A percentile compares a stretch with the other conserved stretches of the same genome.
phyloP scores from a whole-genome alignment of 2,329 filamentous ascomycete genomes.

The Didymella segeticola region DNA sequence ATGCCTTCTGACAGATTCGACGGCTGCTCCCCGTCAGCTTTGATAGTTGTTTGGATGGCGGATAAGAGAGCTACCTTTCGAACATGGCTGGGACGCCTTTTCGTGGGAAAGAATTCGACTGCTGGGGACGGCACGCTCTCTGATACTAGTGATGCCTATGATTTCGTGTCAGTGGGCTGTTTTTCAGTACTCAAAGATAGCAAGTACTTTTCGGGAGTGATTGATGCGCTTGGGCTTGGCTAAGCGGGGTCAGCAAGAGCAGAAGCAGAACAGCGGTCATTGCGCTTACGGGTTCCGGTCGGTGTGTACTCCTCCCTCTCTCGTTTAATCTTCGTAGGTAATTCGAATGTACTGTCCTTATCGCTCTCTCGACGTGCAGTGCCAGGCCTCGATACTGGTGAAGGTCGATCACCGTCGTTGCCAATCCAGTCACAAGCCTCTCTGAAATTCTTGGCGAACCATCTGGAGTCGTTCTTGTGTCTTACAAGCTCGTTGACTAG shows the following conservation, averaged over 20 bases:
- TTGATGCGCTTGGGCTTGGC: constrained; percentile 14
- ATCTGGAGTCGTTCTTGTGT: constrained; percentile 33
- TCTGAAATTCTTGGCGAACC: constrained; percentile 39
- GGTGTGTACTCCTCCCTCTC: constrained; percentile 34
- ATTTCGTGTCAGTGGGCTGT: neutral
- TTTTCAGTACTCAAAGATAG: neutral
- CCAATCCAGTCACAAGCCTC: constrained; percentile 38
- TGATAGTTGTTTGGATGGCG: neutral
- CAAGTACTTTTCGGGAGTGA: constrained; percentile 15
- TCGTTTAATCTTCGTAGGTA: constrained; percentile 31
- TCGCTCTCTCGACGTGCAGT: constrained; percentile 22
- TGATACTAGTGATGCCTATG: constrained; percentile 11
- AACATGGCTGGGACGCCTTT: constrained; percentile 12
- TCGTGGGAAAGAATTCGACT: constrained; percentile 6
- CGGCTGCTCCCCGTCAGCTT: constrained; percentile 1
- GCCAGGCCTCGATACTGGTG: constrained; percentile 28
- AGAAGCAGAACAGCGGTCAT: neutral
- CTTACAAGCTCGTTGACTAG: constrained; percentile 34
- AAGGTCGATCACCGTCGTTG: constrained; percentile 32
- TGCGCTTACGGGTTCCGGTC: constrained; percentile 26
- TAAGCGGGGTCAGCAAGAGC: neutral
- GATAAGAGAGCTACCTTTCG: constrained; percentile 8
- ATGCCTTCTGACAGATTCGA: constrained; percentile 20
- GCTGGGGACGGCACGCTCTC: constrained; percentile 5
- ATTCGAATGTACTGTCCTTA: constrained; percentile 23